Percentiles rank a stretch among this genome's conserved stretches.
phyloP scores from a whole-genome alignment of 805 yeast genomes.

The Metschnikowia baotianmanensis region DNA sequence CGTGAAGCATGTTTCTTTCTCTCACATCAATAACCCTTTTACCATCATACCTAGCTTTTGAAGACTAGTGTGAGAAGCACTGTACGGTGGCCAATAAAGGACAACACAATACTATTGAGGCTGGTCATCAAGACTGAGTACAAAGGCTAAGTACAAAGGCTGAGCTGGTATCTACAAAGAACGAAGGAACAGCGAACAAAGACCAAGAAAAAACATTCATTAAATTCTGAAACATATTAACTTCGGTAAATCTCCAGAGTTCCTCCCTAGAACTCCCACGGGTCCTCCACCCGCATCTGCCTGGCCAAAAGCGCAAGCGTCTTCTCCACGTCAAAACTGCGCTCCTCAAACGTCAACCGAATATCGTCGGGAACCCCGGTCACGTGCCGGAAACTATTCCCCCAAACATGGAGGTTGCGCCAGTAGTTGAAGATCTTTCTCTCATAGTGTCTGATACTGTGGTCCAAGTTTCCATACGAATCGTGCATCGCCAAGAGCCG shows the following conservation, averaged over 20 bases:
- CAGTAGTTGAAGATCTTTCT: neutral
- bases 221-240: no score
- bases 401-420: conserved; percentile 1
- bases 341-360: neutral
- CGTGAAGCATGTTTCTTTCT: no score
- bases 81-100: no score
- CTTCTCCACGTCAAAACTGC: neutral
- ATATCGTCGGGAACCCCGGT: neutral
- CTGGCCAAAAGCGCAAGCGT: neutral
- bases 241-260: neutral
- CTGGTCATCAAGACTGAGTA: no score
- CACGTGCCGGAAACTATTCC: neutral
- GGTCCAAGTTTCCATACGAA: conserved; percentile 1
- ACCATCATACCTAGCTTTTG: no score
- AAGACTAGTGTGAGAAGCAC: no score
- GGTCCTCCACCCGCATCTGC: neutral
- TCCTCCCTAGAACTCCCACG: neutral
- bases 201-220: no score
- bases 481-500: conserved; percentile 1
- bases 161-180: no score
- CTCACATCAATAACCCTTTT: no score
- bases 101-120: no score
- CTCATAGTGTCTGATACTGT: neutral
- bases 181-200: no score
- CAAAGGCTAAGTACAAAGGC: no score